A percentile compares a stretch with the other conserved stretches of the same genome.
Conservation (phyloP, 2,329 filamentous ascomycete species). For the Sordariomycetes sp. region DNA sequence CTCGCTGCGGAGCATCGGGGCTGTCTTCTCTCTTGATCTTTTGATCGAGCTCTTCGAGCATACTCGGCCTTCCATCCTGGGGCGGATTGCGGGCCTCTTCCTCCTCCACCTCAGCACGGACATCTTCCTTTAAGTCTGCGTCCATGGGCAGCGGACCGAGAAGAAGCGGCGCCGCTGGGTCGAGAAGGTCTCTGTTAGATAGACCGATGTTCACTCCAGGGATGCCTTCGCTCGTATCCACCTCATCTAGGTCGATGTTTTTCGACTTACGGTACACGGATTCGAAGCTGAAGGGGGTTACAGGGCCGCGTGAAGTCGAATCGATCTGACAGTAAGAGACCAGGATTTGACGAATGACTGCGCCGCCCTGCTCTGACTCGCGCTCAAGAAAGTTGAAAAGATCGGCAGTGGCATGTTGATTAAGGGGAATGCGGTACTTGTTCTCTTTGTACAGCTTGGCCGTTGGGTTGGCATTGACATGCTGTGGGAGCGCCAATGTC, state of each 20-base stretch:
- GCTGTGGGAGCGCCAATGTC: slow-evolving; percentile 65
- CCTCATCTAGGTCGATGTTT: slow-evolving; percentile 53
- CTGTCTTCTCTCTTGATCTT: slow-evolving; percentile 85
- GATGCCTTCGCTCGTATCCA: slow-evolving; percentile 56
- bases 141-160: slow-evolving; percentile 83
- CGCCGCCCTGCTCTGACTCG: slow-evolving; percentile 74
- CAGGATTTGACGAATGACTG: slow-evolving; percentile 67
- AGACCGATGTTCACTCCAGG: slow-evolving; percentile 54
- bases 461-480: slow-evolving; percentile 67
- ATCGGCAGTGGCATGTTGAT: slow-evolving; percentile 71
- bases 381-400: slow-evolving; percentile 83
- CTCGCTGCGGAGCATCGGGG: slow-evolving; percentile 68
- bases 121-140: slow-evolving; percentile 69
- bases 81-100: slow-evolving; percentile 74
- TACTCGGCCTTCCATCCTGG: slow-evolving; percentile 55
- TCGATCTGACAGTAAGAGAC: slow-evolving; percentile 49
- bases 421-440: slow-evolving; percentile 87
- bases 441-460: slow-evolving; percentile 75
- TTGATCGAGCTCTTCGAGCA: slow-evolving; percentile 81
- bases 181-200: slow-evolving; percentile 50
- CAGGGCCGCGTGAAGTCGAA: slow-evolving; percentile 49
- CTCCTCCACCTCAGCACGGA: slow-evolving; percentile 78
- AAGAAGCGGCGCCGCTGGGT: slow-evolving; percentile 51
- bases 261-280: slow-evolving; percentile 48
- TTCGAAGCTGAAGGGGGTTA: slow-evolving; percentile 55